Evolutionary conservation across 495 filamentous ascomycete genomes (phyloP).

Genomic region (Talaromyces stipitatus): DNA sequence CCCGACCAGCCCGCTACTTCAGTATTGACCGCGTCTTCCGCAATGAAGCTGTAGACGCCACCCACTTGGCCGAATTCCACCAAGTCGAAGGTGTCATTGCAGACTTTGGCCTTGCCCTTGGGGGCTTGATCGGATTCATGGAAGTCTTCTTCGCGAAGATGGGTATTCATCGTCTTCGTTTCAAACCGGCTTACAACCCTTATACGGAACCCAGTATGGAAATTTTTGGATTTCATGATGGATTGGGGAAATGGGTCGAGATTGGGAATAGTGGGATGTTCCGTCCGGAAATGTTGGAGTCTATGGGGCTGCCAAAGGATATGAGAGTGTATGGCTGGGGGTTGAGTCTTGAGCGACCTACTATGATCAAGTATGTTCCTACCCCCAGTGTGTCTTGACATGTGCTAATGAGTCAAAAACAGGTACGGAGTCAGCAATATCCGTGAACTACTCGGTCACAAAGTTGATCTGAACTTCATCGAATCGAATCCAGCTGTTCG

Average conservation of each 20-base stretch:
- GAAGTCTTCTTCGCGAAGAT: constrained; percentile 93
- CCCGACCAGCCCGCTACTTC: constrained; percentile 84
- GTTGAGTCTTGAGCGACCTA: constrained; percentile 83
- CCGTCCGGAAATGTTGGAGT: constrained; percentile 88
- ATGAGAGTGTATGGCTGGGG: constrained; percentile 90
- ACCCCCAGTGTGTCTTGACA: background rate
- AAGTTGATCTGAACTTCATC: constrained; percentile 74
- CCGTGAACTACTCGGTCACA: constrained; percentile 77
- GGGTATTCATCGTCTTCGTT: constrained; percentile 79
- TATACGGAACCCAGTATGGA: constrained; percentile 99
- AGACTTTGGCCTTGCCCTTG: constrained; percentile 83
- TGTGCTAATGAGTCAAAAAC: background rate
- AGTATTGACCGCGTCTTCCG: constrained; percentile 96
- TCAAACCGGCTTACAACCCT: constrained; percentile 97
- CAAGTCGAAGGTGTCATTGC: constrained; percentile 98
- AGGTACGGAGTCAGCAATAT: constrained; percentile 77
- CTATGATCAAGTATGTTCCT: constrained; percentile 79
- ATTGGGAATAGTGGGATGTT: constrained; percentile 99
- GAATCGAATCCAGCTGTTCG: constrained; percentile 77
- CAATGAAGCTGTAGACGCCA: constrained; percentile 92
- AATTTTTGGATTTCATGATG: constrained; percentile 88
- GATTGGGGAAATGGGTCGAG: constrained; percentile 85
- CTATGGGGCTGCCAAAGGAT: constrained; percentile 82
- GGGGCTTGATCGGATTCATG: constrained; percentile 94
- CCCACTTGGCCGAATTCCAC: constrained; percentile 96